Conservation (phyloP, 768 basidiomycete species). For the Trametes villosa region DNA sequence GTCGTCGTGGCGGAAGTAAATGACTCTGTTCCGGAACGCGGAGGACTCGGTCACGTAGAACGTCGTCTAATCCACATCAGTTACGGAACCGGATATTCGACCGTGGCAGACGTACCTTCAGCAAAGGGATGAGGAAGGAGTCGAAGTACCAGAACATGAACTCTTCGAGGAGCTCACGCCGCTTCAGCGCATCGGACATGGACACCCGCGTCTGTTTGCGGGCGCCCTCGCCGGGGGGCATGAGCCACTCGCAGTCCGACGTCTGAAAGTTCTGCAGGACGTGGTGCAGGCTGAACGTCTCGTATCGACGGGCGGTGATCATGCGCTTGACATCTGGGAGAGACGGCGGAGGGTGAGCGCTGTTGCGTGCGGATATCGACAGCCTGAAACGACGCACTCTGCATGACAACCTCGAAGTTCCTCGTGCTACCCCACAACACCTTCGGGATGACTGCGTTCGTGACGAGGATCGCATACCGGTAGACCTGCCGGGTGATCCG, state of each 20-base stretch:
- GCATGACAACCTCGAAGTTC: constrained; percentile 65
- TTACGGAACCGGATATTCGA: background rate
- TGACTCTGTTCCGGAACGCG: constrained; percentile 76
- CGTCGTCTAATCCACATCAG: constrained; percentile 61
- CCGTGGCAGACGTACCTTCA: constrained; percentile 58
- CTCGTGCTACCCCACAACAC: constrained; percentile 75
- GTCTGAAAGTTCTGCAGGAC: constrained; percentile 78
- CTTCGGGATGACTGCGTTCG: constrained; percentile 72
- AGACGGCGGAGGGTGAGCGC: background rate
- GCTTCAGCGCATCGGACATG: constrained; percentile 72
- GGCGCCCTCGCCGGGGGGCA: constrained; percentile 45
- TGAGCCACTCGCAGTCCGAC: constrained; percentile 81
- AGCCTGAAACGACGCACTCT: constrained; percentile 45
- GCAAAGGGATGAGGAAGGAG: constrained; percentile 75
- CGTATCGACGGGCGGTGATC: constrained; percentile 77
- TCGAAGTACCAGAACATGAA: constrained; percentile 96
- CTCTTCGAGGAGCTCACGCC: constrained; percentile 82
- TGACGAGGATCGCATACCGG: constrained; percentile 64
- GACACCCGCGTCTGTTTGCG: constrained; percentile 52
- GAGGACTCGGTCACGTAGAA: constrained; percentile 96
- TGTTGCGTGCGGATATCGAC: too few relatives aligned
- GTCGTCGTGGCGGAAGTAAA: constrained; percentile 95
- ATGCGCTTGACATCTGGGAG: constrained; percentile 81
- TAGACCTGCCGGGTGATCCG: constrained; percentile 63
- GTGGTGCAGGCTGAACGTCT: constrained; percentile 75